Percentiles rank a stretch among this genome's conserved stretches.
phyloP scores from a whole-genome alignment of 495 filamentous ascomycete genomes.

The Lepraria neglecta region DNA sequence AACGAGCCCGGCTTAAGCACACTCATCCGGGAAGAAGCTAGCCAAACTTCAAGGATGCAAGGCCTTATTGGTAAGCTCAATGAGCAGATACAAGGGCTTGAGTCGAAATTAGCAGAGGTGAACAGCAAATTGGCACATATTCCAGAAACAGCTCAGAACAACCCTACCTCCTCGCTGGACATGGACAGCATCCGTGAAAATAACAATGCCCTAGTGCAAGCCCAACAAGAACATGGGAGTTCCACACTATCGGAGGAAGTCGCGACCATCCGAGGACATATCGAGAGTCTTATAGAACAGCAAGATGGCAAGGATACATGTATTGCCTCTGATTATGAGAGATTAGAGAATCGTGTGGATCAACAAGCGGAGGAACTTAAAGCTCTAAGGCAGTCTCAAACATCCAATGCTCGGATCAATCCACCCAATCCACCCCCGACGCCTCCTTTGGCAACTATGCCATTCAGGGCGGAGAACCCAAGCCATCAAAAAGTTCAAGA shows the following conservation, averaged over 20 bases:
- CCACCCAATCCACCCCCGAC: slow-evolving; percentile 3
- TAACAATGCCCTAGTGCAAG: no score
- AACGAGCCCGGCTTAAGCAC: background rate
- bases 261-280: no score
- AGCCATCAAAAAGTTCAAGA: slow-evolving; percentile 10
- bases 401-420: background rate
- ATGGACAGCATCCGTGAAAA: no score
- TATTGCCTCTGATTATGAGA: slow-evolving; percentile 5
- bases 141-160: no score
- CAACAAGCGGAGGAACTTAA: background rate
- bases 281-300: background rate
- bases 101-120: background rate
- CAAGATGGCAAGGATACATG: background rate
- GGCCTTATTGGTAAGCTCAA: no score
- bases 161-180: no score
- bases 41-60: no score
- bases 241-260: no score
- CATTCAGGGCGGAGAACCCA: background rate
- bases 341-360: background rate
- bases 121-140: no score
- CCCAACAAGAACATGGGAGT: no score
- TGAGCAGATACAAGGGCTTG: background rate
- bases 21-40: background rate
- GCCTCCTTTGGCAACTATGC: slow-evolving; percentile 3
- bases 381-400: background rate